These are phyloP conservation scores for Geranomyces variabilis DNA, from an alignment of 192 early-diverging fungal species.

Conservation along the genomic window DNA sequence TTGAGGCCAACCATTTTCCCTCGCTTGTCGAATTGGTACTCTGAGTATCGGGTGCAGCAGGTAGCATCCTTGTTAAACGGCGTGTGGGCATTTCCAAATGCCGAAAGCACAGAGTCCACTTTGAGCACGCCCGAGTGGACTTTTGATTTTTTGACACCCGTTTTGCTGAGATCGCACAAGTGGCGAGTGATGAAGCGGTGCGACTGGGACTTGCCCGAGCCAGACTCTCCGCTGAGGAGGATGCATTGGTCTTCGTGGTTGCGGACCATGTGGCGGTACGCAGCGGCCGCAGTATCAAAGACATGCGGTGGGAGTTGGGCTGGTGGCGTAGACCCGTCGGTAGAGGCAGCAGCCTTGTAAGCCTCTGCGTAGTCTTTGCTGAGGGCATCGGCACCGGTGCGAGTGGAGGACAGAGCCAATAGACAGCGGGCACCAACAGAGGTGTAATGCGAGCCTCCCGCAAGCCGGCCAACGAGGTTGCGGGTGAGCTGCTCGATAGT, in stretches of 20 bases:
- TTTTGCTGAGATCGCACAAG: slow-evolving; percentile 72
- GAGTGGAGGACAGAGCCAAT: slow-evolving; percentile 70
- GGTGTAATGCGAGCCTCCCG: slow-evolving; percentile 64
- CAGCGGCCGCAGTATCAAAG: slow-evolving; percentile 80
- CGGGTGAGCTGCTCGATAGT: slow-evolving; percentile 20
- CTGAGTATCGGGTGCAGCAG: slow-evolving; percentile 73
- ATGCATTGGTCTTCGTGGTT: slow-evolving; percentile 89
- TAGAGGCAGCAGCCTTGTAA: slow-evolving; percentile 4
- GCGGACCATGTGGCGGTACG: slow-evolving; percentile 86
- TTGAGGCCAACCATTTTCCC: slow-evolving; percentile 83
- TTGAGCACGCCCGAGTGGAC: slow-evolving; percentile 72
- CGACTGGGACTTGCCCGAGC: slow-evolving; percentile 85
- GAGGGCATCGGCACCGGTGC: slow-evolving; percentile 57
- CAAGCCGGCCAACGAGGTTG: slow-evolving; percentile 23
- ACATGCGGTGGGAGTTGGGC: slow-evolving; percentile 71
- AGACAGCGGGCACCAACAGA: slow-evolving; percentile 69
- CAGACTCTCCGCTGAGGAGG: slow-evolving; percentile 86
- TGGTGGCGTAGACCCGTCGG: slow-evolving; percentile 40
- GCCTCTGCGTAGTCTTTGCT: slow-evolving; percentile 71
- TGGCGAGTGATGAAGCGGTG: slow-evolving; percentile 73
- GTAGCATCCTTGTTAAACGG: slow-evolving; percentile 66
- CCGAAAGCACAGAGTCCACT: slow-evolving; percentile 68
- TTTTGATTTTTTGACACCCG: slow-evolving; percentile 75
- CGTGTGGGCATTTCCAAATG: slow-evolving; percentile 78
- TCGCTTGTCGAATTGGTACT: slow-evolving; percentile 86